Conservation (phyloP, 2,329 filamentous ascomycete species). For the Venturia aucupariae region DNA sequence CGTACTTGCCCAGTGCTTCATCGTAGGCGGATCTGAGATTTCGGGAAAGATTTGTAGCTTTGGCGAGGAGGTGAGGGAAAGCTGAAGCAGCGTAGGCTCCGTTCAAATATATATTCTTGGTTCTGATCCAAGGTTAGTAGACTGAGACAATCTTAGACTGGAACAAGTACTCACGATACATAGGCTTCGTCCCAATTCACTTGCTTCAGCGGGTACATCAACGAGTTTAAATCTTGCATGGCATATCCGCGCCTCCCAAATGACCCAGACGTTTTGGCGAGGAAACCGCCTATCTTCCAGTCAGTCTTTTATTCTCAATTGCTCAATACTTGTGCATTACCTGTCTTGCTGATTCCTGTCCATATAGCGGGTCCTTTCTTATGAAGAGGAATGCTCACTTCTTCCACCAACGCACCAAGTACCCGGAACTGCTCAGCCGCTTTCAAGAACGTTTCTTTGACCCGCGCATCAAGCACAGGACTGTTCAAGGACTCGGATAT, state of each 20-base stretch:
- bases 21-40: slow-evolving; percentile 41
- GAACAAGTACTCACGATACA: slow-evolving; percentile 22
- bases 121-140: slow-evolving; percentile 24
- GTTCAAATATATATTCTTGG: slow-evolving; percentile 47
- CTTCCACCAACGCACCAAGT: slow-evolving; percentile 41
- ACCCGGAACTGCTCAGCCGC: slow-evolving; percentile 34
- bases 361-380: slow-evolving; percentile 41
- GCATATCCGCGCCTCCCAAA: slow-evolving; percentile 40
- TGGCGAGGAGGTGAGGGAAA: slow-evolving; percentile 40
- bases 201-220: slow-evolving; percentile 38
- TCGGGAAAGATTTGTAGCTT: slow-evolving; percentile 40
- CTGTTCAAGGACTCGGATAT: slow-evolving; percentile 24
- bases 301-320: too few species aligned
- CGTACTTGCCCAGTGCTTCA: slow-evolving; percentile 30
- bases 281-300: slow-evolving; percentile 37
- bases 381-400: slow-evolving; percentile 44
- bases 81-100: slow-evolving; percentile 38
- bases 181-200: slow-evolving; percentile 44
- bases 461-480: slow-evolving; percentile 30
- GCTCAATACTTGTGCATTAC: too few species aligned
- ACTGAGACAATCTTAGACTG: too few species aligned
- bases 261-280: slow-evolving; percentile 30
- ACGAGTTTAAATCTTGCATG: slow-evolving; percentile 42
- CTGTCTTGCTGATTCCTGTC: slow-evolving; percentile 37
- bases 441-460: slow-evolving; percentile 33